Conservation (phyloP, 805 yeast genomes). For the Cyberlindnera maritima region DNA sequence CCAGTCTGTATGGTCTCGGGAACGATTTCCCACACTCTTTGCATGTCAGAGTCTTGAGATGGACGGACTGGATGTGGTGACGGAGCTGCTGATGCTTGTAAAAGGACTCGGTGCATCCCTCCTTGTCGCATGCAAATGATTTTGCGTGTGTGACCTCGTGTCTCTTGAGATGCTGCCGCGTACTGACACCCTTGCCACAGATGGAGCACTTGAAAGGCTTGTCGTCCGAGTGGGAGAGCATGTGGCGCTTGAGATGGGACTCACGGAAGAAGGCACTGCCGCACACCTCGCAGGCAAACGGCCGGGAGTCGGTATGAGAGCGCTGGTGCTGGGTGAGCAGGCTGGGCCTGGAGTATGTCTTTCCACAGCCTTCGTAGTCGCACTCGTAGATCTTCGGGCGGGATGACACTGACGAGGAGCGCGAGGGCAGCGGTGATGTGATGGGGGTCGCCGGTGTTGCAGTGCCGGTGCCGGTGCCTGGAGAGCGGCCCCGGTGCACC, state of each 20-base stretch:
- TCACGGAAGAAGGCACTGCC: constrained; percentile 64
- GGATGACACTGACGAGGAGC: constrained; percentile 34
- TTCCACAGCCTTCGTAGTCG: constrained; percentile 62
- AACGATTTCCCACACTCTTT: constrained; percentile 62
- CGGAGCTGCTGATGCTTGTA: constrained; percentile 73
- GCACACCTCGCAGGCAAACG: constrained; percentile 70
- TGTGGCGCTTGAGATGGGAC: constrained; percentile 77
- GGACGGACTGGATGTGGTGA: constrained; percentile 66
- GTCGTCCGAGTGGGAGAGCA: constrained; percentile 56
- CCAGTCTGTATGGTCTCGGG: constrained; percentile 60
- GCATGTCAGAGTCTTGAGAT: constrained; percentile 54
- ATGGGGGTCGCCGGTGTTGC: constrained; percentile 1
- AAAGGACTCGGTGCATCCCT: constrained; percentile 64
- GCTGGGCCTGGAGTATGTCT: constrained; percentile 79
- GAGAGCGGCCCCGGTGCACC: not conserved
- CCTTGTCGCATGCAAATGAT: constrained; percentile 58
- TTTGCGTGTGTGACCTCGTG: constrained; percentile 81
- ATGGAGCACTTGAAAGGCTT: constrained; percentile 71
- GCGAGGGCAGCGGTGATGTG: constrained; percentile 15
- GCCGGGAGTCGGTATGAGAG: constrained; percentile 75
- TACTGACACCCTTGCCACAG: constrained; percentile 81
- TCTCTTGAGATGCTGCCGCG: constrained; percentile 75
- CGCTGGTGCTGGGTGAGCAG: constrained; percentile 78
- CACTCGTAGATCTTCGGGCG: constrained; percentile 66
- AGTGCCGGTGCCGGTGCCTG: not conserved